Percentiles rank a stretch among this genome's conserved stretches.
phyloP scores from a whole-genome alignment of 139 green algal genomes.

The Volvox reticuliferus region DNA sequence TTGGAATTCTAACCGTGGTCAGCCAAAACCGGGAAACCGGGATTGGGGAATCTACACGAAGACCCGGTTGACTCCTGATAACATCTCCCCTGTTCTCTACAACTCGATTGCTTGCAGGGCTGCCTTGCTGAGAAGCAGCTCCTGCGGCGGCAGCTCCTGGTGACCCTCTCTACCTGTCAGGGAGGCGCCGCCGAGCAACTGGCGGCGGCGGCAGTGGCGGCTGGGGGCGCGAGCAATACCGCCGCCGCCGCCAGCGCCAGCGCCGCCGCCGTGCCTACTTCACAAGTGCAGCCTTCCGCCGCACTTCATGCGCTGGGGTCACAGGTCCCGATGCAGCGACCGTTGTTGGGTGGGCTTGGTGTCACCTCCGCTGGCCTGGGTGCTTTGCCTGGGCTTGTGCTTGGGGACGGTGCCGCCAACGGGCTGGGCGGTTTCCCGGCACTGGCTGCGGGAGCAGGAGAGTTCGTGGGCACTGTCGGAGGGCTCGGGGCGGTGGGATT shows the following conservation, averaged over 20 bases:
- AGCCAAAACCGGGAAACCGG: too few relatives aligned
- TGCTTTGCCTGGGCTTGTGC: background rate
- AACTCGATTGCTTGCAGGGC: background rate
- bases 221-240: background rate
- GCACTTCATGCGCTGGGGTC: background rate
- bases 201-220: conserved; percentile 4
- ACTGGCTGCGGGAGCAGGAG: background rate
- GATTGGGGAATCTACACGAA: too few relatives aligned
- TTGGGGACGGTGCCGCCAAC: background rate
- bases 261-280: background rate
- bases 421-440: background rate
- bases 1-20: too few relatives aligned
- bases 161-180: background rate
- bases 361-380: background rate
- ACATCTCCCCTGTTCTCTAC: too few relatives aligned
- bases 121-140: conserved; percentile 36
- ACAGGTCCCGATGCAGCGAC: background rate
- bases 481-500: background rate
- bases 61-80: too few relatives aligned
- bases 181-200: background rate
- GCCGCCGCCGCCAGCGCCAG: background rate
- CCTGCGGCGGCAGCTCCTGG: conserved; percentile 41
- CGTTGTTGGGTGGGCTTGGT: background rate
- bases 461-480: background rate
- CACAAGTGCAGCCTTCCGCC: background rate